Evolutionary conservation across 352 stramenopile species (phyloP).

Genomic region (Phytophthora parvispora): DNA sequence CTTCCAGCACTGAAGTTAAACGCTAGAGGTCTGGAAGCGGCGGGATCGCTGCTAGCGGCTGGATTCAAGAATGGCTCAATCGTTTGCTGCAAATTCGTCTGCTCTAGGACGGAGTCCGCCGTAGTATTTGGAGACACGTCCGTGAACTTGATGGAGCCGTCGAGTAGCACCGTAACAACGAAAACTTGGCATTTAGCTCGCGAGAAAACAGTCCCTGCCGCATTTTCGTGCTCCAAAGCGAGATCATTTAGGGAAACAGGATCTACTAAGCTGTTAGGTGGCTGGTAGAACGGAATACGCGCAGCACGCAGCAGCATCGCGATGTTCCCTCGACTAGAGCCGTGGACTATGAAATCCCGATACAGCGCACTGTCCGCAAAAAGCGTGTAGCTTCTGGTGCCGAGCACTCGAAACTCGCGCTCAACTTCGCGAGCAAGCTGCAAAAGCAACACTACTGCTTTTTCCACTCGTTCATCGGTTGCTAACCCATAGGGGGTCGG

Average conservation of each 20-base stretch:
- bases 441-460: slow-evolving; percentile 31
- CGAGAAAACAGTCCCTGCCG: slow-evolving; percentile 11
- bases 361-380: slow-evolving; percentile 62
- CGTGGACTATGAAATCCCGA: slow-evolving; percentile 48
- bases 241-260: slow-evolving; percentile 16
- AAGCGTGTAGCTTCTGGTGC: slow-evolving; percentile 51
- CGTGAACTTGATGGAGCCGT: slow-evolving; percentile 21
- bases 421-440: slow-evolving; percentile 43
- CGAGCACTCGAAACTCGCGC: slow-evolving; percentile 59
- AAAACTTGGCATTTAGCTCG: slow-evolving; percentile 39
- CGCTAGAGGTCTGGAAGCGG: slow-evolving; percentile 28
- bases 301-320: slow-evolving; percentile 52
- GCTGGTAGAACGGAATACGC: slow-evolving; percentile 70
- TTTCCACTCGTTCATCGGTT: slow-evolving; percentile 15
- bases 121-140: slow-evolving; percentile 10
- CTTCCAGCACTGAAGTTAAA: slow-evolving; percentile 71
- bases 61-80: slow-evolving; percentile 62
- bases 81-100: slow-evolving; percentile 27
- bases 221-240: background rate
- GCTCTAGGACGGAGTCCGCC: background rate
- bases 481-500: background rate
- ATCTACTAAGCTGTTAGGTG: slow-evolving; percentile 32
- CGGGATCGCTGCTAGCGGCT: slow-evolving; percentile 20
- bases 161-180: slow-evolving; percentile 7
- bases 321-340: slow-evolving; percentile 33